Conservation (phyloP, 1,139 yeast genomes). For the Yamadazyma dendronema region DNA sequence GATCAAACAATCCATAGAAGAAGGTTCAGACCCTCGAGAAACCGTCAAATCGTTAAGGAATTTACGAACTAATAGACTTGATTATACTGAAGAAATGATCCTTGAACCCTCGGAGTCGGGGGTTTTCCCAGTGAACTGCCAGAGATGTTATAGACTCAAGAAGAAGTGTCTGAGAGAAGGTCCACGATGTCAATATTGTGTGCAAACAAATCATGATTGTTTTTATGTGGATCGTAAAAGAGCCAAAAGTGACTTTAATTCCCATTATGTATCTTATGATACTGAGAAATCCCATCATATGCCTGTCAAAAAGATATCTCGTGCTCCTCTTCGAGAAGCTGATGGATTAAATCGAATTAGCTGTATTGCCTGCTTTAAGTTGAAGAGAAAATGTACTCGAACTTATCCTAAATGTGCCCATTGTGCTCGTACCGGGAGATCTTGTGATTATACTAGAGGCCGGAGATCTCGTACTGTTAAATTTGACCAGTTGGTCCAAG, state of each 20-base stretch:
- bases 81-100: slow-evolving; percentile 13
- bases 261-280: slow-evolving; percentile 4
- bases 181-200: slow-evolving; percentile 39
- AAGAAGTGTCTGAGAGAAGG: slow-evolving; percentile 41
- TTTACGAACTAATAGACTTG: slow-evolving; percentile 11
- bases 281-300: background rate
- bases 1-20: slow-evolving; percentile 3
- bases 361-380: slow-evolving; percentile 41
- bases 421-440: slow-evolving; percentile 32
- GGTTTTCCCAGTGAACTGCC: slow-evolving; percentile 32
- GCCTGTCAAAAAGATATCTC: background rate
- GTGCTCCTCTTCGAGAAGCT: background rate
- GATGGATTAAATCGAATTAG: slow-evolving; percentile 25
- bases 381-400: slow-evolving; percentile 43
- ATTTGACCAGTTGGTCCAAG: slow-evolving; percentile 10
- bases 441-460: slow-evolving; percentile 32
- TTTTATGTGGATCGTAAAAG: slow-evolving; percentile 27
- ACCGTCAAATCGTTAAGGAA: slow-evolving; percentile 8
- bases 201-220: slow-evolving; percentile 34
- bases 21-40: slow-evolving; percentile 7
- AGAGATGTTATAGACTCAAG: slow-evolving; percentile 42
- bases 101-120: slow-evolving; percentile 1
- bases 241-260: slow-evolving; percentile 7
- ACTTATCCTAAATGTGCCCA: slow-evolving; percentile 37
- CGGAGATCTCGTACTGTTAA: no score